A percentile compares a stretch with the other conserved stretches of the same genome.
Conservation (phyloP, 306 rosid genomes). For the Cajanus cajan region DNA sequence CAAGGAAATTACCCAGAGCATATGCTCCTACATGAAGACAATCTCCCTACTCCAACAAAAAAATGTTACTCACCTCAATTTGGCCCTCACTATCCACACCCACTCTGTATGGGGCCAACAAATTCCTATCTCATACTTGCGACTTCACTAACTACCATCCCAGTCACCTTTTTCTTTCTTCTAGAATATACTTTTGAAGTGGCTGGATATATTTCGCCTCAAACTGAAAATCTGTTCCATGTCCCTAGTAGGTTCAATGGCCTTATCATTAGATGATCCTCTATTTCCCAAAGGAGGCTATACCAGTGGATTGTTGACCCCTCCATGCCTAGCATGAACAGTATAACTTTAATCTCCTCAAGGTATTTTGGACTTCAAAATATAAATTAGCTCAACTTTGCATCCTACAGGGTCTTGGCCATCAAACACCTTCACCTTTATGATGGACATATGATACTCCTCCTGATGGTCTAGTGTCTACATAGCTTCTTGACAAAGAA, state of each 20-base stretch:
- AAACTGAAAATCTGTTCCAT: background rate
- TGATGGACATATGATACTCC: background rate
- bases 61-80: background rate
- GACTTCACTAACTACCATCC: background rate
- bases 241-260: background rate
- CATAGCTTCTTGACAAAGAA: background rate
- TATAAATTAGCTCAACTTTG: background rate
- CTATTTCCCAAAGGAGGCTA: background rate
- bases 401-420: background rate
- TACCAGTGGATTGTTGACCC: background rate
- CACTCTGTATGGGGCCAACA: background rate
- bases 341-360: background rate
- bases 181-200: background rate
- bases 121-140: background rate
- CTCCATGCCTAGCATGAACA: background rate
- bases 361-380: background rate
- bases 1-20: background rate
- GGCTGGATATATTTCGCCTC: background rate
- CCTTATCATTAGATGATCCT: background rate
- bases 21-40: background rate
- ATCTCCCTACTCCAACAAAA: background rate
- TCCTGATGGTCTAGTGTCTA: background rate
- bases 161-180: background rate
- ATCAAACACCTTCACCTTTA: background rate
- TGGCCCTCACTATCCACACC: background rate